These are phyloP conservation scores for Triticum monococcum DNA, from an alignment of 176 grass and related monocot species.

Conservation along the genomic window DNA sequence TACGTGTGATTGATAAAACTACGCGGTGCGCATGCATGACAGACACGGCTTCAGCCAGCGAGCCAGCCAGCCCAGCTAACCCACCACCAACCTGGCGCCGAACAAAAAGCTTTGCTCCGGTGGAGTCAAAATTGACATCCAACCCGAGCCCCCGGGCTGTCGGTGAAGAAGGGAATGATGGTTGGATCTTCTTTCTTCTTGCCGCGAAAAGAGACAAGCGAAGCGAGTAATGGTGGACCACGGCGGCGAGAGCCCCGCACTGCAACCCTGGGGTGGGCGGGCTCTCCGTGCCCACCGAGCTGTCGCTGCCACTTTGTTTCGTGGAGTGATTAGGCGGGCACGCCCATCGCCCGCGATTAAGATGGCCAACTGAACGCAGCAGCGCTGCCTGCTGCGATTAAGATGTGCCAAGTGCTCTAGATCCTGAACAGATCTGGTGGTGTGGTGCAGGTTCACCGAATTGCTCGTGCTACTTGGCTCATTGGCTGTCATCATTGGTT, in stretches of 20 bases:
- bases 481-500: not conserved
- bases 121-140: not conserved
- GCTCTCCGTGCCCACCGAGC: constrained; percentile 6
- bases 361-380: not conserved
- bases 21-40: not conserved
- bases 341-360: not conserved
- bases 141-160: not conserved
- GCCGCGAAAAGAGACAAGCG: not conserved
- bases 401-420: not conserved
- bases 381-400: not conserved
- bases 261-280: not conserved
- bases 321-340: not conserved
- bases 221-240: not conserved
- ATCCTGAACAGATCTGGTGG: not conserved
- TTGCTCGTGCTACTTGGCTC: not conserved
- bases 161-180: not conserved
- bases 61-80: not conserved
- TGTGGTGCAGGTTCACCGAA: not conserved
- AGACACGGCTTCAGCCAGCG: not conserved
- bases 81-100: not conserved
- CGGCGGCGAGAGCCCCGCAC: not conserved
- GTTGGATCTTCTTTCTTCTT: not conserved
- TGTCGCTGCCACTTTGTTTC: not conserved
- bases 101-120: not conserved
- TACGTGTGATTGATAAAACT: not conserved